Percentiles rank a stretch among this genome's conserved stretches.
These are phyloP conservation scores for Pascua sp. DNA, from an alignment of 1,284 basidiomycete genomes.

Conservation along the genomic window DNA sequence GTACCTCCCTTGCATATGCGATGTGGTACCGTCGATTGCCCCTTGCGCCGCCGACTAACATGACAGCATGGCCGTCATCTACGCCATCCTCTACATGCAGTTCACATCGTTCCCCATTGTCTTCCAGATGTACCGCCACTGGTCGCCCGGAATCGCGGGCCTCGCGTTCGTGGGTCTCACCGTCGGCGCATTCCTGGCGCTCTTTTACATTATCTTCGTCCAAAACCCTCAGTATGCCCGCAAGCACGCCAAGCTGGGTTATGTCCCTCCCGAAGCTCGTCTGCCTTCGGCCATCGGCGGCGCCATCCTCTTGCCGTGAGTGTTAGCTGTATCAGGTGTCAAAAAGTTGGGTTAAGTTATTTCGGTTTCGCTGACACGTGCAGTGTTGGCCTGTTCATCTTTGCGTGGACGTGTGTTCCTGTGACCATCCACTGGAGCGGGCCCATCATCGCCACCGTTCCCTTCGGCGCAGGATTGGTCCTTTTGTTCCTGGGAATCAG, in stretches of 20 bases:
- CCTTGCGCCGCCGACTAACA: too few relatives aligned
- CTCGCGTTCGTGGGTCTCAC: constrained; percentile 66
- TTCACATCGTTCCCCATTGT: constrained; percentile 47
- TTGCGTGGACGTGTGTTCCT: constrained; percentile 58
- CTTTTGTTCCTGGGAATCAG: constrained; percentile 28
- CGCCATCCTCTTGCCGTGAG: constrained; percentile 55
- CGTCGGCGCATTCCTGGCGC: constrained; percentile 57
- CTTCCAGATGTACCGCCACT: constrained; percentile 37
- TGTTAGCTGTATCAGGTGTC: not conserved
- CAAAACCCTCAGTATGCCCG: constrained; percentile 29
- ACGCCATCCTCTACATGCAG: constrained; percentile 43
- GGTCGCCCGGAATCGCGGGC: constrained; percentile 55
- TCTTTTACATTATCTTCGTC: constrained; percentile 55
- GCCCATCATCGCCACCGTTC: constrained; percentile 60
- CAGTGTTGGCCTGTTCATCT: constrained; percentile 26
- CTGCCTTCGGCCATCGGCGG: constrained; percentile 60
- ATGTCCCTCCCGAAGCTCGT: constrained; percentile 52
- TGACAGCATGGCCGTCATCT: constrained; percentile 43
- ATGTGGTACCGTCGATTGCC: constrained; percentile 3
- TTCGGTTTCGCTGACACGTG: too few relatives aligned
- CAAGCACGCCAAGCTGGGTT: constrained; percentile 15
- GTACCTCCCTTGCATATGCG: not conserved
- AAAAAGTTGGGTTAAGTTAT: too few relatives aligned
- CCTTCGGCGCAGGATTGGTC: constrained; percentile 55
- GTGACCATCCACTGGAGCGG: constrained; percentile 59